A percentile compares a stretch with the other conserved stretches of the same genome.
Evolutionary conservation across 208 protist species (phyloP).

Genomic region (Strigomonas culicis): DNA sequence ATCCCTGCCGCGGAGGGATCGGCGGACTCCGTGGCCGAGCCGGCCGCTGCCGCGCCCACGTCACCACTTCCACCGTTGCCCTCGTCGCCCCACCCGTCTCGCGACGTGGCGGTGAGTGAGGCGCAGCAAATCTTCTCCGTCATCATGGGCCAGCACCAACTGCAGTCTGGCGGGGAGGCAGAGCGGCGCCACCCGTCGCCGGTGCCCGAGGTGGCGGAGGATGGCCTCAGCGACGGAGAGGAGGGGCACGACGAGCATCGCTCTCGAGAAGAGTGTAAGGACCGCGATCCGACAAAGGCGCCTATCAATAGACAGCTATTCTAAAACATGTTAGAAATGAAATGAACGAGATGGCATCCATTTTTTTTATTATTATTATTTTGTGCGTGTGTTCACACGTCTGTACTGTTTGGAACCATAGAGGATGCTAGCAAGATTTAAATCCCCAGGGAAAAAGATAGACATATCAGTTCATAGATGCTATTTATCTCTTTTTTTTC

Average conservation of each 20-base stretch:
- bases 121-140: background rate
- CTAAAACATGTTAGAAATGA: no score
- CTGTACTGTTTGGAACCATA: background rate
- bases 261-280: background rate
- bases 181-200: background rate
- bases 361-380: constrained; percentile 3
- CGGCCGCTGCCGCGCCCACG: no score
- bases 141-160: background rate
- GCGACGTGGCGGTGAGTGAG: no score
- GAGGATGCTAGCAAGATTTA: no score
- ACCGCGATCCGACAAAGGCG: background rate
- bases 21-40: constrained; percentile 4
- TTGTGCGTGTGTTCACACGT: background rate
- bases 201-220: background rate
- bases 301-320: constrained; percentile 2
- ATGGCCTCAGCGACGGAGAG: background rate
- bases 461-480: no score
- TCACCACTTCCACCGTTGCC: no score
- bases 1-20: background rate
- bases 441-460: no score
- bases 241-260: no score
- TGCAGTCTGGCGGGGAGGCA: background rate
- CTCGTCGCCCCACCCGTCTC: no score
- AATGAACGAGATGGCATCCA: no score
- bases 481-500: background rate